phyloP scores from a whole-genome alignment of 495 filamentous ascomycete genomes.

The Thozetella sp. region DNA sequence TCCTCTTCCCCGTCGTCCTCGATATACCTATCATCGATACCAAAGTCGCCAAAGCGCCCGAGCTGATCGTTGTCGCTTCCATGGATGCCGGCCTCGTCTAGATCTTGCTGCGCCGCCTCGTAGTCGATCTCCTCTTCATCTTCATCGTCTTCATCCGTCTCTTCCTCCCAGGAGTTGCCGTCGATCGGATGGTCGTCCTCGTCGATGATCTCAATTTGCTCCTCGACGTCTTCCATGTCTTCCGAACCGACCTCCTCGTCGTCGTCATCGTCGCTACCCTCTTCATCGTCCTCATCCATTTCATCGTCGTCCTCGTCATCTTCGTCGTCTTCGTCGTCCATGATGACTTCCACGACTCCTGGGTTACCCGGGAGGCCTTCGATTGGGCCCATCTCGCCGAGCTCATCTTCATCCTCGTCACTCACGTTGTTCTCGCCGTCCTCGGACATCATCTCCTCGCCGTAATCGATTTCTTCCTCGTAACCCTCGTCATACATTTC shows the following conservation, averaged over 20 bases:
- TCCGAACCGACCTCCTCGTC: slow-evolving; percentile 48
- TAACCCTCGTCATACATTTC: slow-evolving; percentile 88
- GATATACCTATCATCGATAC: slow-evolving; percentile 59
- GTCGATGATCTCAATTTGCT: slow-evolving; percentile 58
- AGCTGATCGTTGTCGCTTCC: slow-evolving; percentile 41
- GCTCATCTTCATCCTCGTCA: slow-evolving; percentile 85
- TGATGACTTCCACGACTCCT: slow-evolving; percentile 79
- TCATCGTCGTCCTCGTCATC: slow-evolving; percentile 71
- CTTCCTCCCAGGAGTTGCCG: slow-evolving; percentile 55
- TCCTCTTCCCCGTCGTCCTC: slow-evolving; percentile 67
- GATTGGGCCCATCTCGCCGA: slow-evolving; percentile 77
- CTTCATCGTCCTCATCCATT: slow-evolving; percentile 63
- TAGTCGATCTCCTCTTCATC: slow-evolving; percentile 55
- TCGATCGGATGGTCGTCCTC: slow-evolving; percentile 54
- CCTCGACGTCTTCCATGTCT: slow-evolving; percentile 53
- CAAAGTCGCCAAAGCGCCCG: slow-evolving; percentile 39
- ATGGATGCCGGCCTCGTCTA: slow-evolving; percentile 39
- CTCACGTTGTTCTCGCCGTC: slow-evolving; percentile 89
- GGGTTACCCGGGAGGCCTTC: slow-evolving; percentile 83
- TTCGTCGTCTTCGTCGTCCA: slow-evolving; percentile 73
- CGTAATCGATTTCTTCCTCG: slow-evolving; percentile 88
- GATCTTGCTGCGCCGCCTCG: slow-evolving; percentile 43
- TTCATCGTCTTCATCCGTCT: slow-evolving; percentile 57
- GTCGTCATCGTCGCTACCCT: slow-evolving; percentile 53
- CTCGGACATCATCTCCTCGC: slow-evolving; percentile 74